Percentiles rank a stretch among this genome's conserved stretches.
phyloP scores from a whole-genome alignment of 139 green algal species.

The Chlorella vulgaris region DNA sequence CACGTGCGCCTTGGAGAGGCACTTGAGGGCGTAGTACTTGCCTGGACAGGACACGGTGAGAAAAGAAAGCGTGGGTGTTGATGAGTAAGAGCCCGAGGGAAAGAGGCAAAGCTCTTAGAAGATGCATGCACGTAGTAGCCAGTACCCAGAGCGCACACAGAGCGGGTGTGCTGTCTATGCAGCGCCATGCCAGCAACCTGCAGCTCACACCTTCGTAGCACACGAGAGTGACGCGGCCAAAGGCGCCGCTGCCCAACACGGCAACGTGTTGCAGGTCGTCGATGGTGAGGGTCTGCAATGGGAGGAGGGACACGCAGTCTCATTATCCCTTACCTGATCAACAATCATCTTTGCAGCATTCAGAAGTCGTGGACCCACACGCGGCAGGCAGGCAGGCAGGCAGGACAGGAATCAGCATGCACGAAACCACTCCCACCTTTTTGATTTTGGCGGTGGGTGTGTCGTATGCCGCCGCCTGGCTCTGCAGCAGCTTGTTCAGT shows the following conservation, averaged over 20 bases:
- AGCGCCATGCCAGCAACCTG: too few relatives aligned
- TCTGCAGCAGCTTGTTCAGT: slow-evolving; percentile 49
- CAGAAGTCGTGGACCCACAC: too few relatives aligned
- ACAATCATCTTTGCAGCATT: too few relatives aligned
- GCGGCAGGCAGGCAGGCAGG: too few relatives aligned
- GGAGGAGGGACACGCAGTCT: background rate
- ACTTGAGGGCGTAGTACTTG: slow-evolving; percentile 81
- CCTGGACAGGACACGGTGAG: too few relatives aligned
- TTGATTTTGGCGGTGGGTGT: slow-evolving; percentile 31
- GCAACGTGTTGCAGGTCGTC: slow-evolving; percentile 69
- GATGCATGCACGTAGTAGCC: too few relatives aligned
- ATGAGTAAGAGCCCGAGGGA: too few relatives aligned
- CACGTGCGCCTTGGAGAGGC: slow-evolving; percentile 83
- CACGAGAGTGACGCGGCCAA: slow-evolving; percentile 89
- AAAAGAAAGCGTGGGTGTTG: too few relatives aligned
- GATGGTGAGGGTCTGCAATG: slow-evolving; percentile 37
- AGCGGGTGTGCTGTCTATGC: too few relatives aligned
- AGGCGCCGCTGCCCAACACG: slow-evolving; percentile 85
- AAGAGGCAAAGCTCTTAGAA: too few relatives aligned
- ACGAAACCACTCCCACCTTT: background rate
- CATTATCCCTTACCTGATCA: background rate
- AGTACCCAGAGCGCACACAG: too few relatives aligned
- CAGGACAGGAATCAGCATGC: background rate
- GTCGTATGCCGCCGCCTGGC: slow-evolving; percentile 39
- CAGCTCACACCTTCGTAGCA: background rate